Percentiles rank a stretch among this genome's conserved stretches.
Evolutionary conservation across 140 eudicot species (phyloP).

Genomic region (Artemisia princeps): DNA sequence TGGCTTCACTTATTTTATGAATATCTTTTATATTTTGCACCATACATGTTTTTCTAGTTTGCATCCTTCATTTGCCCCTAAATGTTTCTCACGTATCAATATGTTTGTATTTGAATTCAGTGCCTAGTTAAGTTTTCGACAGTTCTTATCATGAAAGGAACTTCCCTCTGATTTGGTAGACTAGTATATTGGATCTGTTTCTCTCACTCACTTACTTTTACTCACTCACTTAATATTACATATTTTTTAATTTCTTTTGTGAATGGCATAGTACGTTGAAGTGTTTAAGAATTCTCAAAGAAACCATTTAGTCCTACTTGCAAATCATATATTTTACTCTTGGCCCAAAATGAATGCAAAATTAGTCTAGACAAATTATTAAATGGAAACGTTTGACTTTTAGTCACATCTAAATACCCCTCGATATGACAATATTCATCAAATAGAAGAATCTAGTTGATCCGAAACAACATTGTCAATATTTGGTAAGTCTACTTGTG

Average conservation of each 20-base stretch:
- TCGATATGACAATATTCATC: not conserved
- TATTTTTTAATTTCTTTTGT: not conserved
- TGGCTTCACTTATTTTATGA: not conserved
- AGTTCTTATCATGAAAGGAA: not conserved
- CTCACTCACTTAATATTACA: not conserved
- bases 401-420: slow-evolving; percentile 3
- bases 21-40: not conserved
- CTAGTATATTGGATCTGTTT: not conserved
- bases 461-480: not conserved
- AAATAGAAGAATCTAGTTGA: not conserved
- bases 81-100: not conserved
- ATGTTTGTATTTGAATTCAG: not conserved
- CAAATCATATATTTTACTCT: not conserved
- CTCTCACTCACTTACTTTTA: too few species aligned
- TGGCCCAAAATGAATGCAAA: not conserved
- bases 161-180: not conserved
- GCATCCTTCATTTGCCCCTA: slow-evolving; percentile 1
- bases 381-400: not conserved
- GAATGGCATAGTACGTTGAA: not conserved
- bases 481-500: not conserved
- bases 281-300: not conserved
- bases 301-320: not conserved
- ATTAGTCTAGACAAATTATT: not conserved
- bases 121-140: not conserved
- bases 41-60: not conserved